Base-by-base conservation (phyloP, 2,329 filamentous ascomycete genomes). In the Fusarium sacchari region DNA sequence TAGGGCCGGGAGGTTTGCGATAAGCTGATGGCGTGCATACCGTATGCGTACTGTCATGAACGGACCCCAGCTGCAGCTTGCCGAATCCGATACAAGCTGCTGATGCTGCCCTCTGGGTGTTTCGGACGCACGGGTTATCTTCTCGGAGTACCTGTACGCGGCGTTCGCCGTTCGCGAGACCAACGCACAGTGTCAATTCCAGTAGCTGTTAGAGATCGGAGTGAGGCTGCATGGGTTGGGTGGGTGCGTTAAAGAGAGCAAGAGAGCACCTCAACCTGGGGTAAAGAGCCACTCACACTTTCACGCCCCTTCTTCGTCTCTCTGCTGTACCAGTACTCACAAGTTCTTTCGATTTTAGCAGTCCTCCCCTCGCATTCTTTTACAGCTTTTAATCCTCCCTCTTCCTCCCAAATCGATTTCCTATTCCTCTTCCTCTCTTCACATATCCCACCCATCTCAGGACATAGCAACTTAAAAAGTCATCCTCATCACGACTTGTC, bases 1-100 rank as follows among this genome's bases (percentile, higher is more conserved):
- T 68, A 75, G 70, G 63, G 68, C 69, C 75, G 70, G 76, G 68
- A 77, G 64, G 75, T 77, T 73, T 74, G 69, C 75, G 76, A 78
- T 78, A 76, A 77, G 76, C 76, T 78, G 76, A 78, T 76, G 76
- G 64, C 73, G 71, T 75, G 75, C 73, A 71, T 71, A 77, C 76
- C 70, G 76, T 78, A 53, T 50, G 49, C 24, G 5, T 24, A 58
- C 24, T 53, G 58, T 57, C 42, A 44, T 18, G 61, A 69, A 76
- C 75, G 36, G 65, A 26, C 61, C 65, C 32, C 53, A 63, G 49
- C 68, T 70, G 67, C 43, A 42, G 39, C 55, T 42, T 63, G n/a
- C 67, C 56, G 60, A 53, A 24, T 22, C 12, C 2, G 36, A 20
- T 58, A 56, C 67, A 30, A 28, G 13, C 2, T 7, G 1, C 32